Evolutionary conservation across 805 yeast genomes (phyloP).

Genomic region (Pichia scutulata): DNA sequence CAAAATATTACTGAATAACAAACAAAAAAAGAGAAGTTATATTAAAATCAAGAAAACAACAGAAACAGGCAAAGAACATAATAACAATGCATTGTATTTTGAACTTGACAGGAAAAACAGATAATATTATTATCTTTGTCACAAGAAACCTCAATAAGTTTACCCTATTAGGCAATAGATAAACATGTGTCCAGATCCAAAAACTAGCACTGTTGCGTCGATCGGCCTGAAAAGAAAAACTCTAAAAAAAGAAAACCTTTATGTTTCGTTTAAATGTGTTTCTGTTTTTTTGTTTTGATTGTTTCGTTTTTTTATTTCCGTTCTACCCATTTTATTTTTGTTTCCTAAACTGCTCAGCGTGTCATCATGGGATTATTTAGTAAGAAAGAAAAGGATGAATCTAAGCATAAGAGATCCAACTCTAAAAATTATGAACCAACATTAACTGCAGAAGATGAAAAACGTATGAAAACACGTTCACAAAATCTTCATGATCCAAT

Average conservation of each 20-base stretch:
- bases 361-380: slow-evolving; percentile 39
- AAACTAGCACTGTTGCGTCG: neutral
- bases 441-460: slow-evolving; percentile 44
- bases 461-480: slow-evolving; percentile 54
- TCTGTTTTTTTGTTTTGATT: too few species aligned
- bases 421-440: slow-evolving; percentile 26
- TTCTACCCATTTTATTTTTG: neutral
- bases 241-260: neutral
- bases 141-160: neutral
- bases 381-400: slow-evolving; percentile 25
- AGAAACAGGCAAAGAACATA: too few species aligned
- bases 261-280: neutral
- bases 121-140: too few species aligned
- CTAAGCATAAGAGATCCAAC: slow-evolving; percentile 4
- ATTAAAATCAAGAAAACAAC: too few species aligned
- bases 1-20: too few species aligned
- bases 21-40: too few species aligned
- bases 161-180: slow-evolving; percentile 2
- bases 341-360: neutral
- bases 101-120: neutral
- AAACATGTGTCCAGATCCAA: neutral
- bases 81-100: neutral
- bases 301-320: neutral
- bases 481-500: slow-evolving; percentile 84
- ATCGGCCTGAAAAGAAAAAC: neutral